Percentiles rank a stretch among this genome's conserved stretches.
These are phyloP conservation scores for Podospora australis DNA, from an alignment of 495 filamentous ascomycete species.

Conservation along the genomic window DNA sequence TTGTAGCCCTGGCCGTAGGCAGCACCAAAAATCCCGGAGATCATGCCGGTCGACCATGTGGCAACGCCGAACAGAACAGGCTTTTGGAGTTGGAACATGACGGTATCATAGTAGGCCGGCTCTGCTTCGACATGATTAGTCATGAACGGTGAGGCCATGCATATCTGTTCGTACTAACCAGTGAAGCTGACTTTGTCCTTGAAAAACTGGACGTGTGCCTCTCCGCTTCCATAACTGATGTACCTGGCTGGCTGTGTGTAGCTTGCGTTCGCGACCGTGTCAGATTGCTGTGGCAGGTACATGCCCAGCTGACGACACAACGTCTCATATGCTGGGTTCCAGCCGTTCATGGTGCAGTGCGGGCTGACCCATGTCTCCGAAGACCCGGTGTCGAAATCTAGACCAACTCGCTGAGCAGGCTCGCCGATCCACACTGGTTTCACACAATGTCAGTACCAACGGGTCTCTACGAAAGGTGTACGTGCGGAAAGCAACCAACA, in stretches of 20 bases:
- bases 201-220: conserved; percentile 9
- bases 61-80: conserved; percentile 23
- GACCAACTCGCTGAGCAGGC: conserved; percentile 48
- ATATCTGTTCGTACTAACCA: conserved; percentile 1
- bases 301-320: conserved; percentile 12
- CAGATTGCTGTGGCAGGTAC: conserved; percentile 27
- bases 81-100: conserved; percentile 1
- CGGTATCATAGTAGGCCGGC: not conserved
- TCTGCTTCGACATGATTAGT: not conserved
- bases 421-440: conserved; percentile 54
- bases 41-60: conserved; percentile 11
- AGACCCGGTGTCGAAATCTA: conserved; percentile 68
- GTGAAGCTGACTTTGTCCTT: conserved; percentile 13
- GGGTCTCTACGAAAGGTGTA: not conserved
- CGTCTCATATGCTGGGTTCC: conserved; percentile 11
- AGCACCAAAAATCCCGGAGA: conserved; percentile 60
- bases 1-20: conserved; percentile 51
- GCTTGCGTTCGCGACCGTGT: conserved; percentile 58
- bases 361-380: conserved; percentile 71
- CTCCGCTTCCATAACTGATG: conserved; percentile 20
- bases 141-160: not conserved
- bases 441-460: not conserved
- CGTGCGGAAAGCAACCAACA: not conserved
- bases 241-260: conserved; percentile 55
- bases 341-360: conserved; percentile 13